These are phyloP conservation scores for Begonia peltatifolia DNA, from an alignment of 306 rosid species.

Conservation along the genomic window DNA sequence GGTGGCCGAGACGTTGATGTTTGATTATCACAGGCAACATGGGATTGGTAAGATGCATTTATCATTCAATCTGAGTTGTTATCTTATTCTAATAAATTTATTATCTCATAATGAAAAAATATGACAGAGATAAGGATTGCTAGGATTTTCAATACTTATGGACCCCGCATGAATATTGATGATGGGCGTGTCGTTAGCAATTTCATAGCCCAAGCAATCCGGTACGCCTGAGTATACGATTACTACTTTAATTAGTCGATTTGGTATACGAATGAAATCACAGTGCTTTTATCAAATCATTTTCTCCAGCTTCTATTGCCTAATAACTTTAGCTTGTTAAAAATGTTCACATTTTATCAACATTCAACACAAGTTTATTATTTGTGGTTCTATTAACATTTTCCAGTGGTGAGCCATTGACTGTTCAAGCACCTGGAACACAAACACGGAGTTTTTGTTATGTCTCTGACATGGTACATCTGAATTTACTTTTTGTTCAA, in stretches of 20 bases:
- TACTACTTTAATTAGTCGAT: too few species aligned
- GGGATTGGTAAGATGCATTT: conserved; percentile 41
- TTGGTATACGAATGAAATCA: too few species aligned
- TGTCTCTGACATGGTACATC: conserved; percentile 38
- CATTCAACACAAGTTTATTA: not conserved
- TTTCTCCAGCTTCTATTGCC: too few species aligned
- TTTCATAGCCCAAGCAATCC: conserved; percentile 92
- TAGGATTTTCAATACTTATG: conserved; percentile 91
- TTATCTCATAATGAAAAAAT: not conserved
- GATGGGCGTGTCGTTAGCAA: conserved; percentile 99
- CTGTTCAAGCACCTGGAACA: conserved; percentile 41
- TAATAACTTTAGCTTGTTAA: too few species aligned
- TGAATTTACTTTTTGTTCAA: not conserved
- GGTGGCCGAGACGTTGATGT: conserved; percentile 98
- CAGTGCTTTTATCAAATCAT: too few species aligned
- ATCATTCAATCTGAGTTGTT: too few species aligned
- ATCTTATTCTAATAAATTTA: too few species aligned
- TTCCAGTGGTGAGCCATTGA: conserved; percentile 50
- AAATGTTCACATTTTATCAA: too few species aligned
- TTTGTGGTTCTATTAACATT: conserved; percentile 1
- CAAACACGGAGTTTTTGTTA: conserved; percentile 42
- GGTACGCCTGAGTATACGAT: conserved; percentile 24
- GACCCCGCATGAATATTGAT: conserved; percentile 99
- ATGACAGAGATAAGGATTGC: conserved; percentile 75
- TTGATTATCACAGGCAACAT: conserved; percentile 96